A percentile compares a stretch with the other conserved stretches of the same genome.
phyloP scores from a whole-genome alignment of 2,329 filamentous ascomycete genomes.

The Pseudocercospora fijiensis region DNA sequence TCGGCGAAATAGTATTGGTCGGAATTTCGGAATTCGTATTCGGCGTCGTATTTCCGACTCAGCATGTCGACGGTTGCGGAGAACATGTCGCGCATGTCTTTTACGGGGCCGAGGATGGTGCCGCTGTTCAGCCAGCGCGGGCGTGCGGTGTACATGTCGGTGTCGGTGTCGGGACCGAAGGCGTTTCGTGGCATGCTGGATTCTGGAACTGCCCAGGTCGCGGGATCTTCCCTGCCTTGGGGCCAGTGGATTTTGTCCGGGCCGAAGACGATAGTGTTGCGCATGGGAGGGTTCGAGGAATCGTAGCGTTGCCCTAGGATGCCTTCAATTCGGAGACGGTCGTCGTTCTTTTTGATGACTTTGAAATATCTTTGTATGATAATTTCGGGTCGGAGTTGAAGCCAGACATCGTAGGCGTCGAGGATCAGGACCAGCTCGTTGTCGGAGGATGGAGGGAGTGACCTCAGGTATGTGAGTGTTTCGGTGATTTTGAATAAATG shows the following conservation, averaged over 20 bases:
- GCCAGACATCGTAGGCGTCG: conserved; percentile 64
- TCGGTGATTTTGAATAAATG: conserved; percentile 36
- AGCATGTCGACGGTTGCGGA: conserved; percentile 40
- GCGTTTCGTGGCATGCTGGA: conserved; percentile 24
- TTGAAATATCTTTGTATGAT: conserved; percentile 63
- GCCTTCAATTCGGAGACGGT: conserved; percentile 36
- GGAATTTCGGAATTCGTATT: conserved; percentile 23
- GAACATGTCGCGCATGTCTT: conserved; percentile 32
- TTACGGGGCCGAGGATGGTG: conserved; percentile 47
- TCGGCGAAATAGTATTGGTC: conserved; percentile 53
- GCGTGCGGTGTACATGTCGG: conserved; percentile 39
- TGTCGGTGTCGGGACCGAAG: conserved; percentile 40
- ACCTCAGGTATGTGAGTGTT: conserved; percentile 30
- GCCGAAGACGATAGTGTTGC: conserved; percentile 34
- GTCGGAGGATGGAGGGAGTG: conserved; percentile 26
- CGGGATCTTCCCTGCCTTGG: conserved; percentile 26
- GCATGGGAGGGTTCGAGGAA: conserved; percentile 18
- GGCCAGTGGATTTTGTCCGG: conserved; percentile 38
- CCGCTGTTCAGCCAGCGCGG: conserved; percentile 45
- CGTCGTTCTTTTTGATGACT: conserved; percentile 54
- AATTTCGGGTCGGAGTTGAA: conserved; percentile 64
- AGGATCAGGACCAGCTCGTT: conserved; percentile 62
- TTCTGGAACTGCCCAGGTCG: conserved; percentile 35
- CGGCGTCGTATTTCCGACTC: conserved; percentile 21
- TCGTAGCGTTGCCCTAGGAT: conserved; percentile 17